Evolutionary conservation across 2,329 filamentous ascomycete genomes (phyloP).

Genomic region (Fusarium ambrosium): DNA sequence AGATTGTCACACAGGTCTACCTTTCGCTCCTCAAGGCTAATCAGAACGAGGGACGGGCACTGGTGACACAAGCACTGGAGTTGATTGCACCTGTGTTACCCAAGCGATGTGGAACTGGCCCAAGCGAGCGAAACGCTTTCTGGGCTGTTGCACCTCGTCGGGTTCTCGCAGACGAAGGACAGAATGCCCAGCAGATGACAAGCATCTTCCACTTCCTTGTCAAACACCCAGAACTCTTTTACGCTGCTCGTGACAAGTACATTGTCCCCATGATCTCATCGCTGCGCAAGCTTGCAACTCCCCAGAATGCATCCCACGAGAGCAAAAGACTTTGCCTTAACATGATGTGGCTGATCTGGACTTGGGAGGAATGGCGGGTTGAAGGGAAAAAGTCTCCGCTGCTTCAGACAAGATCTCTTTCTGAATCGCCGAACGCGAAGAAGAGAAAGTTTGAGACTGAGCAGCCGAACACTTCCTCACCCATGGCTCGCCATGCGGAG

Average conservation of each 20-base stretch:
- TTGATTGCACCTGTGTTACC: constrained; percentile 94
- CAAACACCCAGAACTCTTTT: constrained; percentile 92
- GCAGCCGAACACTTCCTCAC: constrained; percentile 66
- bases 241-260: constrained; percentile 93
- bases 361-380: constrained; percentile 90
- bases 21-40: constrained; percentile 91
- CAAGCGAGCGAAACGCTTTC: constrained; percentile 79
- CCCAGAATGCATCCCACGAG: constrained; percentile 88
- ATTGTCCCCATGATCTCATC: constrained; percentile 89
- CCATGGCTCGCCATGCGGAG: constrained; percentile 63
- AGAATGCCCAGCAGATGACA: constrained; percentile 95
- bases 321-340: constrained; percentile 92
- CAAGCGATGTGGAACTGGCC: constrained; percentile 78
- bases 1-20: constrained; percentile 97
- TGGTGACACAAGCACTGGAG: constrained; percentile 95
- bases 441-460: constrained; percentile 84
- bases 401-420: constrained; percentile 55
- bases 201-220: constrained; percentile 98
- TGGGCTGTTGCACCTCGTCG: constrained; percentile 94
- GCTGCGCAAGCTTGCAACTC: constrained; percentile 86
- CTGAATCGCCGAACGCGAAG: constrained; percentile 78
- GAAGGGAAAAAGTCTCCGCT: constrained; percentile 63
- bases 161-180: constrained; percentile 92
- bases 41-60: constrained; percentile 90
- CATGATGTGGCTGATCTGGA: constrained; percentile 90